Base-by-base conservation (phyloP, 768 basidiomycete species). In the Termitomyces sp. region DNA sequence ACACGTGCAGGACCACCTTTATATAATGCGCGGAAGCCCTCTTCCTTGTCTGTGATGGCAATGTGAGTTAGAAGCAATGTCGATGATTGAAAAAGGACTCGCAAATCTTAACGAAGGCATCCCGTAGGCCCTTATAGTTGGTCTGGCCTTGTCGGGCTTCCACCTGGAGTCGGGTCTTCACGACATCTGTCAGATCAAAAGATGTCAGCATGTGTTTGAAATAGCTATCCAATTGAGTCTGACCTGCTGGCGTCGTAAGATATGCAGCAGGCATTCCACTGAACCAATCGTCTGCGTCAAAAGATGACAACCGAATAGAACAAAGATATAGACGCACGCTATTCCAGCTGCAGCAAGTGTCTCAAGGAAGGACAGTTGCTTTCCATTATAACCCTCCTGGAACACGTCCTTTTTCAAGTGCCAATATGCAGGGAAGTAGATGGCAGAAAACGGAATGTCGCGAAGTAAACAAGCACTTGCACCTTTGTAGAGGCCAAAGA, bases 211-310 rank as follows among this genome's bases (percentile, higher is more conserved):
- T 51, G 28, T 54, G 45, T 48, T 18, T 2, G 44, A 57, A 30
- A 52, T 55, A 54, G 50, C 50, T 53, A 51, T 51, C 52, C 16
- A 41, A 71, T 62, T 58, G 20, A 54, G 55, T 62, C 77, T 66
- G 62, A 91, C 92, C 92, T 65, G 90, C 90, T 43, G 94, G 93
- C 9, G 93, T 95, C 33, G 92, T 92, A 61, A 96, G 75, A 72
- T 94, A 95, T 40, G 94, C 94, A 45, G 95, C 94, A 55, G 96
- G 96, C 94, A 98, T 98, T 61, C 97, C 97, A 63, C 95, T 96
- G 72, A 69, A 61, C 56, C 56, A 60, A 60, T 60, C 63, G 60
- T 60, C 57, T 63, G 71, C 64, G 75, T 70, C 65, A 69, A 55
- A 26, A 62, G 24, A 22, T 53, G 59, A 61, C 60, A 59, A 63